Percentiles rank a stretch among this genome's conserved stretches.
Conservation (phyloP, 139 green algal genomes). For the Astrephomene gubernaculifera region DNA sequence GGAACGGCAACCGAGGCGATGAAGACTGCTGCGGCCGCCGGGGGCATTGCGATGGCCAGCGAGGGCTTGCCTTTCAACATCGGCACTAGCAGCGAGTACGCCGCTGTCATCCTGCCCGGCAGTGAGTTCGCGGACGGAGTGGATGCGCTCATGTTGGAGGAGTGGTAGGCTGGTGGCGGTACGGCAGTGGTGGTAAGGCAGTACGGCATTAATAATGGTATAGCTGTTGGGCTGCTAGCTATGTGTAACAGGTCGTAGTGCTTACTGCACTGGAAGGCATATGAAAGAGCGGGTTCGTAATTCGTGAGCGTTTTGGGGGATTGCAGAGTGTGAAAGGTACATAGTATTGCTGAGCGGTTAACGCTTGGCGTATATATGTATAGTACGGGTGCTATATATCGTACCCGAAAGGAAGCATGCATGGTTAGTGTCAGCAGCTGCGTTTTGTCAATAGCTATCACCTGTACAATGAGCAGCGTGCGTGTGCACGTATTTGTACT, state of each 20-base stretch:
- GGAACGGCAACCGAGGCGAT: neutral
- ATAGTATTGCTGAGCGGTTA: no score
- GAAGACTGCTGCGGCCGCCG: neutral
- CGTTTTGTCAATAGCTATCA: no score
- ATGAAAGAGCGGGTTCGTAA: neutral
- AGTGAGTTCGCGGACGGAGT: constrained; percentile 7
- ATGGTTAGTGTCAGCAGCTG: no score
- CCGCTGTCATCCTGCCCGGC: neutral
- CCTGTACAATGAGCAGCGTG: no score
- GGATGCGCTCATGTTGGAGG: constrained; percentile 26
- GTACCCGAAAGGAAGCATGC: no score
- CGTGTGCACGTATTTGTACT: no score
- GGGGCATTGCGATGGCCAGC: neutral
- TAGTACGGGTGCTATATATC: no score
- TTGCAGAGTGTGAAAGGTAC: neutral
- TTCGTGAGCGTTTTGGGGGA: neutral
- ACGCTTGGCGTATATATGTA: no score
- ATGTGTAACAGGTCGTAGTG: neutral
- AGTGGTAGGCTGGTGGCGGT: constrained; percentile 1
- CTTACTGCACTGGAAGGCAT: neutral
- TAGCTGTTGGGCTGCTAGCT: neutral
- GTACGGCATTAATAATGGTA: neutral
- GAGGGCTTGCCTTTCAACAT: no score
- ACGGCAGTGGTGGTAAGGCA: neutral
- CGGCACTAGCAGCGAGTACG: neutral